These are phyloP conservation scores for Aspergillus brunneoviolaceus DNA, from an alignment of 2,329 filamentous ascomycete species.

Conservation along the genomic window DNA sequence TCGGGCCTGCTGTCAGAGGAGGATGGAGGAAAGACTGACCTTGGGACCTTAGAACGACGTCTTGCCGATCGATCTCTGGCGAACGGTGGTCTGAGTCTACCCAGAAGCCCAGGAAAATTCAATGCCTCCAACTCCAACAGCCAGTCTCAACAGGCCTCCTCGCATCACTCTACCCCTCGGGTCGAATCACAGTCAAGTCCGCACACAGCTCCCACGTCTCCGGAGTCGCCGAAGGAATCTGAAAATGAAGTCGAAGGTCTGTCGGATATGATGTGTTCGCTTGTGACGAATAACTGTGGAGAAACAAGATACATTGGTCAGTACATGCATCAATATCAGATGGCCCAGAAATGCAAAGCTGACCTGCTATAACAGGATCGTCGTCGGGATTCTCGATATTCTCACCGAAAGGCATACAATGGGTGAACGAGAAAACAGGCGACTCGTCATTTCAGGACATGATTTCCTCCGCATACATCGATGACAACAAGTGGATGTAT, in stretches of 20 bases:
- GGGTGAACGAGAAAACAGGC: conserved; percentile 98
- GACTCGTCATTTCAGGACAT: conserved; percentile 92
- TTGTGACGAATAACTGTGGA: conserved; percentile 91
- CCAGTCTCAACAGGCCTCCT: conserved; percentile 34
- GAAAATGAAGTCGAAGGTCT: conserved; percentile 78
- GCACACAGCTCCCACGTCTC: conserved; percentile 51
- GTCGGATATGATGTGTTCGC: conserved; percentile 98
- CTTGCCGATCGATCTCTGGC: conserved; percentile 52
- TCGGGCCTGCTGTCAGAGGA: conserved; percentile 85
- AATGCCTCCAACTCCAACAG: conserved; percentile 26
- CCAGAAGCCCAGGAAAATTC: conserved; percentile 34
- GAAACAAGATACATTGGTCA: conserved; percentile 94
- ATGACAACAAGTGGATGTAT: conserved; percentile 93
- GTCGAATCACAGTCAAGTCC: conserved; percentile 52
- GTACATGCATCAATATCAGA: conserved; percentile 21
- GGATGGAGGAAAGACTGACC: conserved; percentile 79
- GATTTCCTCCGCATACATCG: conserved; percentile 86
- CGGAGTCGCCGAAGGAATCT: conserved; percentile 53
- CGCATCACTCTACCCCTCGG: conserved; percentile 48
- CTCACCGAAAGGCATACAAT: conserved; percentile 95
- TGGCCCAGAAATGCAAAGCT: conserved; percentile 2
- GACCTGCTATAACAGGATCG: conserved; percentile 61
- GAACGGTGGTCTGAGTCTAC: conserved; percentile 34
- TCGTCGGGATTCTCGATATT: conserved; percentile 99
- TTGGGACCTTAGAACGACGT: conserved; percentile 82